These are phyloP conservation scores for Colletotrichum gigasporum DNA, from an alignment of 2,329 filamentous ascomycete genomes.

Conservation along the genomic window DNA sequence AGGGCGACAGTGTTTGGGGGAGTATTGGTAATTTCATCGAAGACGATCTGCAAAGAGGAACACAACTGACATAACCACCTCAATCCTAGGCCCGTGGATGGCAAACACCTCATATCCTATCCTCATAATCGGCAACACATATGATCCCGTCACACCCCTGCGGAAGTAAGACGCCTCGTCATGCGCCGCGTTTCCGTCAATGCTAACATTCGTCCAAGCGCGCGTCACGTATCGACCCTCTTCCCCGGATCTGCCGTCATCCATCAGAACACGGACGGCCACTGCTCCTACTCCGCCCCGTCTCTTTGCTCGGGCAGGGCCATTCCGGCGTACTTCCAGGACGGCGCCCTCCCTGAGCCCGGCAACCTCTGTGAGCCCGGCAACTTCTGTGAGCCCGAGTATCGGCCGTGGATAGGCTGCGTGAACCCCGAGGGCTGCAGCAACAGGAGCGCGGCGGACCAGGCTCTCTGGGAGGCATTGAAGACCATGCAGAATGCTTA, in stretches of 20 bases:
- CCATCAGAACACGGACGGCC: constrained; percentile 10
- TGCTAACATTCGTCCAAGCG: background rate
- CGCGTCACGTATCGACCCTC: constrained; percentile 1
- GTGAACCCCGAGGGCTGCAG: background rate
- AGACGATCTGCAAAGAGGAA: constrained; percentile 1
- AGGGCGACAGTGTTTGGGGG: too few relatives aligned
- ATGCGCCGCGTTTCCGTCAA: background rate
- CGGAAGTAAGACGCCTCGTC: background rate
- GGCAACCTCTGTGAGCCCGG: background rate
- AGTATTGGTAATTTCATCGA: too few relatives aligned
- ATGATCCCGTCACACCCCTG: constrained; percentile 34
- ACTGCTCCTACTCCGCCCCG: background rate
- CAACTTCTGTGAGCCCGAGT: constrained; percentile 8
- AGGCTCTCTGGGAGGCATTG: background rate
- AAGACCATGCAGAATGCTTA: too few relatives aligned
- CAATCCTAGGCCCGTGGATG: constrained; percentile 4
- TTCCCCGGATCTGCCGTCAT: constrained; percentile 10
- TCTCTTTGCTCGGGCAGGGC: constrained; percentile 1
- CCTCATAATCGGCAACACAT: constrained; percentile 42
- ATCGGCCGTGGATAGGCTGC: constrained; percentile 6
- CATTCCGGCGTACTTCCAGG: constrained; percentile 1
- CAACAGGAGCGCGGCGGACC: background rate
- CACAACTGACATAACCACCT: background rate
- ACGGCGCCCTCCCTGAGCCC: background rate
- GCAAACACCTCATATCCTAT: constrained; percentile 41